These are phyloP conservation scores for Fennellomyces sp. DNA, from an alignment of 371 early-diverging fungal species.

Conservation along the genomic window DNA sequence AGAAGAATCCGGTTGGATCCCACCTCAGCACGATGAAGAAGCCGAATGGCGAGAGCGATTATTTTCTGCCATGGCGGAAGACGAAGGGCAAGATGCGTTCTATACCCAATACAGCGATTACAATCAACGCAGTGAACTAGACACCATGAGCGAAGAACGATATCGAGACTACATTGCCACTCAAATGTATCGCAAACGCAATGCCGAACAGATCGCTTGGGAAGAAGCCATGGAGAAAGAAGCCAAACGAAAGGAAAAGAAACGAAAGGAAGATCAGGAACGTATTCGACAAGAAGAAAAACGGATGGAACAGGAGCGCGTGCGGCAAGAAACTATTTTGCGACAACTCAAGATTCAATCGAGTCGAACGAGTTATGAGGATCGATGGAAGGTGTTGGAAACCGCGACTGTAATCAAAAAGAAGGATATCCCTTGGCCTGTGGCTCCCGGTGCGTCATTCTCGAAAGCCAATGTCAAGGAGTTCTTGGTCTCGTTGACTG, in stretches of 20 bases:
- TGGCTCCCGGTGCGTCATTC: slow-evolving; percentile 8
- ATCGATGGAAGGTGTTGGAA: slow-evolving; percentile 31
- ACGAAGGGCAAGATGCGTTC: slow-evolving; percentile 47
- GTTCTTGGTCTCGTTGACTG: slow-evolving; percentile 21
- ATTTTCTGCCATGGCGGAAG: slow-evolving; percentile 52
- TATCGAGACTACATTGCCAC: slow-evolving; percentile 42
- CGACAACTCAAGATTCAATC: slow-evolving; percentile 14
- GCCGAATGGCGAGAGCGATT: slow-evolving; percentile 41
- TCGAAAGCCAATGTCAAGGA: slow-evolving; percentile 7
- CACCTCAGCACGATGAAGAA: slow-evolving; percentile 21
- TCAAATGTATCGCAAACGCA: slow-evolving; percentile 34
- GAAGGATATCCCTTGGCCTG: slow-evolving; percentile 49
- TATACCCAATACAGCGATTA: slow-evolving; percentile 27
- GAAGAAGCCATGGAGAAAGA: slow-evolving; percentile 26
- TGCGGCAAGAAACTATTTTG: slow-evolving; percentile 15
- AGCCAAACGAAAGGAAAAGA: slow-evolving; percentile 17
- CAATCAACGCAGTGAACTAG: background rate
- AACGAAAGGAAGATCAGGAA: slow-evolving; percentile 24
- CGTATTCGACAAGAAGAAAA: slow-evolving; percentile 9
- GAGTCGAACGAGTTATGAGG: slow-evolving; percentile 13
- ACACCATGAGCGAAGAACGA: slow-evolving; percentile 46
- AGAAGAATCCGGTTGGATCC: slow-evolving; percentile 41
- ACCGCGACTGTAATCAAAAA: background rate
- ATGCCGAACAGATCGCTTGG: slow-evolving; percentile 33
- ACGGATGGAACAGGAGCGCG: slow-evolving; percentile 21